phyloP scores from a whole-genome alignment of 805 yeast genomes.

The Schwanniomyces yamadae region DNA sequence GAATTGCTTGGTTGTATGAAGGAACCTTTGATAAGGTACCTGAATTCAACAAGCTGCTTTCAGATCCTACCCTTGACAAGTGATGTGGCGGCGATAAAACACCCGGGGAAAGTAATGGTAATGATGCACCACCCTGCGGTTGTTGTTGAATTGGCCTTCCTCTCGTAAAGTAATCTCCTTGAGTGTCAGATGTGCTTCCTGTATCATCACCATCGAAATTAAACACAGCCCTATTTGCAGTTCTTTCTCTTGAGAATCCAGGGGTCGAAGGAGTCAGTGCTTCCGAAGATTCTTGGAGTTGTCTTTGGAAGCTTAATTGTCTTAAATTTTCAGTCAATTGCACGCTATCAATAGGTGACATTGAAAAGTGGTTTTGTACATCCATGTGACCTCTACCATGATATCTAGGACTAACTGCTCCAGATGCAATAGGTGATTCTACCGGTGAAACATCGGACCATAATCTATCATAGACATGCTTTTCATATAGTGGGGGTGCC shows the following conservation, averaged over 20 bases:
- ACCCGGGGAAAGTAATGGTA: conserved; percentile 35
- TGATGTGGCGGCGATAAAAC: conserved; percentile 53
- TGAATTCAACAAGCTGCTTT: conserved; percentile 16
- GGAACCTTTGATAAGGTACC: conserved; percentile 66
- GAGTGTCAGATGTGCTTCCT: not conserved
- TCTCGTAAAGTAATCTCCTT: conserved; percentile 27
- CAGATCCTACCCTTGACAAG: conserved; percentile 60
- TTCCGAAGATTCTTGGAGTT: conserved; percentile 32
- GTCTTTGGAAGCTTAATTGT: conserved; percentile 49
- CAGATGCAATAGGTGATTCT: conserved; percentile 46
- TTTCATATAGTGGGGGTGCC: conserved; percentile 86
- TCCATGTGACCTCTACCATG: conserved; percentile 9
- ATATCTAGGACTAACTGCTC: conserved; percentile 37
- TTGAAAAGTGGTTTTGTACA: conserved; percentile 24
- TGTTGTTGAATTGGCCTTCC: conserved; percentile 3
- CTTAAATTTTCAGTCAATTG: conserved; percentile 53
- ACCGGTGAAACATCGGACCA: conserved; percentile 64
- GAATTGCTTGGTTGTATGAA: conserved; percentile 77
- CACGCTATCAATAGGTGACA: conserved; percentile 40
- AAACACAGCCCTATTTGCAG: conserved; percentile 27
- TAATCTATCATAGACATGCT: conserved; percentile 75
- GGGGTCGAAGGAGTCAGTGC: conserved; percentile 6
- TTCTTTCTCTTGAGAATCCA: not conserved
- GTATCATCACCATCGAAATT: conserved; percentile 29
- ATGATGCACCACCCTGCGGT: not conserved